Evolutionary conservation across 1,139 yeast species (phyloP).

Genomic region (Hyphopichia khmerensis): DNA sequence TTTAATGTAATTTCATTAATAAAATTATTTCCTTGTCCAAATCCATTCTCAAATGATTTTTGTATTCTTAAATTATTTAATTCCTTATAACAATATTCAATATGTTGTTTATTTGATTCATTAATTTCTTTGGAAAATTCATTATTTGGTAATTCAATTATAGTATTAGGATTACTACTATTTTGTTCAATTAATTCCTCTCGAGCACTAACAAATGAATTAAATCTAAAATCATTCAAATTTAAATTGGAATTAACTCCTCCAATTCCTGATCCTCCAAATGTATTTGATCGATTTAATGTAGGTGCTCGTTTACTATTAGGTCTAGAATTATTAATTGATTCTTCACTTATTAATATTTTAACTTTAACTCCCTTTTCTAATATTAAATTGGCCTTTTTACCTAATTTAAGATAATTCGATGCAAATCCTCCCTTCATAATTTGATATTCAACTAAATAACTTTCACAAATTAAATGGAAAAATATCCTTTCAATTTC

Average conservation of each 20-base stretch:
- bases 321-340: background rate
- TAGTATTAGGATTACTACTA: background rate
- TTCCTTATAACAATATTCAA: conserved; percentile 39
- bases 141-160: conserved; percentile 18
- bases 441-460: conserved; percentile 68
- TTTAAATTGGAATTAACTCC: background rate
- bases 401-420: conserved; percentile 67
- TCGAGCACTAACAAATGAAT: conserved; percentile 29
- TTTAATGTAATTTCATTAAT: conserved; percentile 50
- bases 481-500: conserved; percentile 83
- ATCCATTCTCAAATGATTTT: conserved; percentile 41
- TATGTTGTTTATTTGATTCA: conserved; percentile 22
- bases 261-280: background rate
- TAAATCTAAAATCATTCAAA: conserved; percentile 4
- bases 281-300: conserved; percentile 5
- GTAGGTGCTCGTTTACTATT: background rate
- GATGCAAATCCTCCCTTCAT: conserved; percentile 78
- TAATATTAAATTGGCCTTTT: conserved; percentile 47
- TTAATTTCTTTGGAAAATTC: conserved; percentile 11
- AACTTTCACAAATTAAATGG: conserved; percentile 66
- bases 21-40: conserved; percentile 39
- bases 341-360: conserved; percentile 25
- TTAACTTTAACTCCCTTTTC: conserved; percentile 43
- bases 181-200: conserved; percentile 13
- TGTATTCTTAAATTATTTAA: conserved; percentile 46